phyloP scores from a whole-genome alignment of 1,139 yeast genomes.

The Debaryomyces sp. region DNA sequence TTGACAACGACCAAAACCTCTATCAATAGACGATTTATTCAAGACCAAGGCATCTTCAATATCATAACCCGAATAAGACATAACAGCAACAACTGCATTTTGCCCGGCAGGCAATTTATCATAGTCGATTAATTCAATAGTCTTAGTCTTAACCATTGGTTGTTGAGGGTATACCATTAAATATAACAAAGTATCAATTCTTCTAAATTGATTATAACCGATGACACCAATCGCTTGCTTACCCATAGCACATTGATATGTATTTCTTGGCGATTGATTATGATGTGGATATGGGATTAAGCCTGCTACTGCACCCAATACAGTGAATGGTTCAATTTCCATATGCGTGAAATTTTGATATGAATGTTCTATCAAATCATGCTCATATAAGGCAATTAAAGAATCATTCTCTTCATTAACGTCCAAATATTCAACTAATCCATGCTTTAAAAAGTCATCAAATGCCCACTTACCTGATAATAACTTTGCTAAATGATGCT shows the following conservation, averaged over 20 bases:
- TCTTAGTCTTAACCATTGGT: constrained; percentile 98
- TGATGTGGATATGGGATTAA: constrained; percentile 99
- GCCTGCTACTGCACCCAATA: constrained; percentile 98
- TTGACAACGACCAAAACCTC: constrained; percentile 98
- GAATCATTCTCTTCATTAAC: constrained; percentile 98
- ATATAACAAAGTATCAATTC: constrained; percentile 92
- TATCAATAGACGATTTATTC: constrained; percentile 88
- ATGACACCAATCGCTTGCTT: constrained; percentile 99
- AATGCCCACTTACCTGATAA: constrained; percentile 74
- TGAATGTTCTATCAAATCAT: constrained; percentile 31
- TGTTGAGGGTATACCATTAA: constrained; percentile 98
- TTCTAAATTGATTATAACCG: constrained; percentile 92
- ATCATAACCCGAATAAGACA: constrained; percentile 99
- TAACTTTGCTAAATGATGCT: constrained; percentile 65
- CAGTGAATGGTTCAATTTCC: constrained; percentile 96
- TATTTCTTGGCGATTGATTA: constrained; percentile 97
- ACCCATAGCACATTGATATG: constrained; percentile 99
- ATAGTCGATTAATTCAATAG: constrained; percentile 91
- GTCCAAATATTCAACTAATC: constrained; percentile 93
- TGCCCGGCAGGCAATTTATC: constrained; percentile 99
- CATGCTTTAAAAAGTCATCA: constrained; percentile 84
- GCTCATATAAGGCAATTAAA: constrained; percentile 87
- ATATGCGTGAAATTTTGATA: constrained; percentile 71
- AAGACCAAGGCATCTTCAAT: constrained; percentile 97
- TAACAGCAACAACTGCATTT: constrained; percentile 97